Conservation (phyloP, 768 basidiomycete species). For the Porphyrellus cyaneotinctus region DNA sequence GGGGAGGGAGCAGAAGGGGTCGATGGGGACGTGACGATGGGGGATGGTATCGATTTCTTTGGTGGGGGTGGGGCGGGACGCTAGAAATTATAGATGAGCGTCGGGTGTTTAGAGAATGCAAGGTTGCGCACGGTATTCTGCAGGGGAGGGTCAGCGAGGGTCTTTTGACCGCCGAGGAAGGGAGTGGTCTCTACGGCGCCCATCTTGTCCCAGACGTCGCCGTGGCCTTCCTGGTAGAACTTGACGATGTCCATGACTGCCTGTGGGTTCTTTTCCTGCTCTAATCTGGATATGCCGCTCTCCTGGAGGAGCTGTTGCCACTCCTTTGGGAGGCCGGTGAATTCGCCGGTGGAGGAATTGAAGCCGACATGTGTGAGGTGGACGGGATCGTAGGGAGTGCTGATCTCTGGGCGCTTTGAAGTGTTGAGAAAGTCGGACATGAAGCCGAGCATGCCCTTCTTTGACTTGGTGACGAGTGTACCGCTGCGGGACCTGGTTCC, state of each 20-base stretch:
- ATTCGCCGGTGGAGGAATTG: conserved; percentile 98
- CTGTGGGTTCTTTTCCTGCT: conserved; percentile 98
- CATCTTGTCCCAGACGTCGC: conserved; percentile 84
- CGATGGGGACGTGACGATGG: conserved; percentile 25
- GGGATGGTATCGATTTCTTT: conserved; percentile 35
- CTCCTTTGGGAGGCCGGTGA: conserved; percentile 95
- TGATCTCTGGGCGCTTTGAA: conserved; percentile 83
- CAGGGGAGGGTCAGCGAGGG: conserved; percentile 44
- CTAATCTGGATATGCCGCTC: conserved; percentile 87
- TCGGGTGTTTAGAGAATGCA: not conserved
- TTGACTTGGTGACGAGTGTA: conserved; percentile 40
- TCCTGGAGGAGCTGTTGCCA: conserved; percentile 98
- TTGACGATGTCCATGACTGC: conserved; percentile 99
- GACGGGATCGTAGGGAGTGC: conserved; percentile 97
- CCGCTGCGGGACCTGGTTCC: conserved; percentile 40
- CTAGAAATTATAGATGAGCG: conserved; percentile 18
- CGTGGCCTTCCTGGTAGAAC: conserved; percentile 89
- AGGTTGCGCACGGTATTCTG: conserved; percentile 50
- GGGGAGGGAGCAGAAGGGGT: conserved; percentile 40
- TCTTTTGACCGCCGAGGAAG: conserved; percentile 25
- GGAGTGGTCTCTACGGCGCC: conserved; percentile 45
- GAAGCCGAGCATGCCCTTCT: conserved; percentile 61
- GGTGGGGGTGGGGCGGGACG: conserved; percentile 40
- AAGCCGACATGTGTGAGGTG: conserved; percentile 99
- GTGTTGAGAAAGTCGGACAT: conserved; percentile 75